These are phyloP conservation scores for Ascochyta fabae DNA, from an alignment of 2,329 filamentous ascomycete species.

Conservation along the genomic window DNA sequence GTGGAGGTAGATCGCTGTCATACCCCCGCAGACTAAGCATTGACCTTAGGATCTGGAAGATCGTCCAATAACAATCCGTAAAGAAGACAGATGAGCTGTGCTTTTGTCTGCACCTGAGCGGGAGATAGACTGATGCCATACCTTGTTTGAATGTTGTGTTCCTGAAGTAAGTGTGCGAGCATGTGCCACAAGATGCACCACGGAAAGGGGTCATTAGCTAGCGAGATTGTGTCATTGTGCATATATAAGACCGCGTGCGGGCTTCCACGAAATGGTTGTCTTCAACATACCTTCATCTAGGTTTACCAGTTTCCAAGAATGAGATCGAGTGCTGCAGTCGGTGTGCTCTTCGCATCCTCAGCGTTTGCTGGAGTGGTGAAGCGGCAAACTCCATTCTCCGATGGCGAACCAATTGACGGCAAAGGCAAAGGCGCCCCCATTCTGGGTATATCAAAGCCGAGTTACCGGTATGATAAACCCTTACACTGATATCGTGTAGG, in stretches of 20 bases:
- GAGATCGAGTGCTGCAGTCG: background rate
- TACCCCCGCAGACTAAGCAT: background rate
- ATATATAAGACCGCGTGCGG: background rate
- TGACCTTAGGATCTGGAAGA: no score
- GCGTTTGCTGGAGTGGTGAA: constrained; percentile 30
- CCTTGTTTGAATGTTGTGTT: background rate
- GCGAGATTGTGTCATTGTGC: background rate
- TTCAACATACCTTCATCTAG: background rate
- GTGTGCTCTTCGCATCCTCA: constrained; percentile 20
- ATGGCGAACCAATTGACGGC: constrained; percentile 64
- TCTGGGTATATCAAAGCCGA: constrained; percentile 54
- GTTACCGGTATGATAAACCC: background rate
- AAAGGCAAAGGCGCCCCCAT: constrained; percentile 66
- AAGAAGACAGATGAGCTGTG: background rate
- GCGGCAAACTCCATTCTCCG: constrained; percentile 50
- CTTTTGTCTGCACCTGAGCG: no score
- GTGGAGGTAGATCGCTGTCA: constrained; percentile 13
- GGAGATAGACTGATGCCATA: background rate
- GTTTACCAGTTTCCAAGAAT: background rate
- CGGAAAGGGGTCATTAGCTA: background rate
- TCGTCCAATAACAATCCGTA: no score
- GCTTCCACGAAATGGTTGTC: no score
- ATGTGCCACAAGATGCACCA: constrained; percentile 1
- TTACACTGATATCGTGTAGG: constrained; percentile 51
- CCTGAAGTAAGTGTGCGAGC: background rate